Percentiles rank a stretch among this genome's conserved stretches.
Evolutionary conservation across 176 grass and related monocot genomes (phyloP).

Genomic region (Zea luxurians): DNA sequence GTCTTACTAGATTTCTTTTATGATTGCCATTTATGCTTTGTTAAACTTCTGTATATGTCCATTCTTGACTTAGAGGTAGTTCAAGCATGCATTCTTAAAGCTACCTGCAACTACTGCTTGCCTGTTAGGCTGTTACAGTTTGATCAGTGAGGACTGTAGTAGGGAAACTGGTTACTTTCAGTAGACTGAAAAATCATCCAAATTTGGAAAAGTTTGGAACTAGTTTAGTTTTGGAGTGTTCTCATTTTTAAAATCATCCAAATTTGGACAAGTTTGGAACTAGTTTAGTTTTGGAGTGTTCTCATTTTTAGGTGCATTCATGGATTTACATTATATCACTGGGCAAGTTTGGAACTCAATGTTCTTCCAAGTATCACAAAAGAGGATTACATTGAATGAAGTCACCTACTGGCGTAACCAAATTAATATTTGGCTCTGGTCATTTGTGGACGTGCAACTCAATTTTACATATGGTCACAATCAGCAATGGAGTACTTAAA

Average conservation of each 20-base stretch:
- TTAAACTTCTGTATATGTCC: slow-evolving; percentile 14
- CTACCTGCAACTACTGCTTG: slow-evolving; percentile 3
- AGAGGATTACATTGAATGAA: slow-evolving; percentile 12
- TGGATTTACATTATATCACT: too few species aligned
- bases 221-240: slow-evolving; percentile 28
- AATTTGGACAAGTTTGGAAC: slow-evolving; percentile 10
- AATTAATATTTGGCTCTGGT: slow-evolving; percentile 16
- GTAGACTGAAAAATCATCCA: slow-evolving; percentile 23
- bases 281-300: slow-evolving; percentile 28
- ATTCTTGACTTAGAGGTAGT: slow-evolving; percentile 27
- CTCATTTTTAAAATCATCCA: slow-evolving; percentile 17
- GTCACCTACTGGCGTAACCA: background rate
- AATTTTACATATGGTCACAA: background rate
- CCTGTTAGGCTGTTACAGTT: background rate
- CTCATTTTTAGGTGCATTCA: background rate
- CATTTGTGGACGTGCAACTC: slow-evolving; percentile 19
- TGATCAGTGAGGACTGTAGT: background rate
- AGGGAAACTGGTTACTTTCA: slow-evolving; percentile 11
- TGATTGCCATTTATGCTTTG: slow-evolving; percentile 20
- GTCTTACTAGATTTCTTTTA: slow-evolving; percentile 45
- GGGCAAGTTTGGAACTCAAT: background rate
- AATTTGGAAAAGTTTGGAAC: slow-evolving; percentile 9
- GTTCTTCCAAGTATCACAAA: slow-evolving; percentile 18
- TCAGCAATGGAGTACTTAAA: slow-evolving; percentile 22
- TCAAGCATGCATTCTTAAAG: slow-evolving; percentile 4